A percentile compares a stretch with the other conserved stretches of the same genome.
Conservation (phyloP, 495 filamentous ascomycete genomes). For the Aspergillus taichungensis region DNA sequence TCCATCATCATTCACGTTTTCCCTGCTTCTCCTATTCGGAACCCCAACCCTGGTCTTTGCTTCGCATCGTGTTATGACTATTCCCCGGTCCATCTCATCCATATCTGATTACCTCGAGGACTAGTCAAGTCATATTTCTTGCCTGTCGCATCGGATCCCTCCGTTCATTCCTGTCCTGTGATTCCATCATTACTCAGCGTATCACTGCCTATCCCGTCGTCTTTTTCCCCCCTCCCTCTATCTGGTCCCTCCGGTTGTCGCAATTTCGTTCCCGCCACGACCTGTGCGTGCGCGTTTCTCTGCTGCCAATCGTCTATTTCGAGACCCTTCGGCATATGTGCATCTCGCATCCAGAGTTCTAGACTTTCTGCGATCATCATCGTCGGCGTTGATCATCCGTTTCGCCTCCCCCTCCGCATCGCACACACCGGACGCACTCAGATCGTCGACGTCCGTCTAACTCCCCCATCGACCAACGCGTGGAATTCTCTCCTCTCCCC, state of each 20-base stretch:
- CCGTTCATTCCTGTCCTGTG: no score
- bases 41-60: constrained; percentile 6
- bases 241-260: constrained; percentile 9
- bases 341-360: background rate
- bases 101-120: background rate
- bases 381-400: background rate
- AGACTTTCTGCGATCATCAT: background rate
- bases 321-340: background rate
- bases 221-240: constrained; percentile 11
- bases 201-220: background rate
- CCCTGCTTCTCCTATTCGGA: constrained; percentile 6
- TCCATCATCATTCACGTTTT: constrained; percentile 6
- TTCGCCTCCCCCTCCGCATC: background rate
- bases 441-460: constrained; percentile 6
- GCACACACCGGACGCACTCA: constrained; percentile 6
- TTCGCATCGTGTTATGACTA: background rate
- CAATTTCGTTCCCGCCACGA: constrained; percentile 10
- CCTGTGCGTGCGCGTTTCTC: constrained; percentile 8
- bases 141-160: no score
- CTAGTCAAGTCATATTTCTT: no score
- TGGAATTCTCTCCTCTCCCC: no score
- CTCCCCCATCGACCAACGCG: constrained; percentile 3
- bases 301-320: background rate
- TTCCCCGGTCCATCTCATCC: constrained; percentile 1
- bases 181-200: no score